Conservation (phyloP, 805 yeast species). For the Candida hispaniensis region DNA sequence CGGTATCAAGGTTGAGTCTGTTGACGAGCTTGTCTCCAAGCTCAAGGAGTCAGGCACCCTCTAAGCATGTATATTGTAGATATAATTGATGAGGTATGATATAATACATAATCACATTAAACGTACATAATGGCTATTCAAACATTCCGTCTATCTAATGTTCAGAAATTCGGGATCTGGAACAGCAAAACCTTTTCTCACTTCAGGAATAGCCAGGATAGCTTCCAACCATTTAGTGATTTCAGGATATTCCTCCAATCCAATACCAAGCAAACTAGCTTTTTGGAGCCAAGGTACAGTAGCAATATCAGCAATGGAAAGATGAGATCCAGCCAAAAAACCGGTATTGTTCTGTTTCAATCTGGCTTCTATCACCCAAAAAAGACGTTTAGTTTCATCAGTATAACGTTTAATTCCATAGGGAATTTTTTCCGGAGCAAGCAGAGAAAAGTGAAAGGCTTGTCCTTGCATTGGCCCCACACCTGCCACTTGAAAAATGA, state of each 20-base stretch:
- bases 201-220: conserved; percentile 85
- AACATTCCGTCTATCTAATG: no score
- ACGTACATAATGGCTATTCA: no score
- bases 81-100: conserved; percentile 21
- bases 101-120: no score
- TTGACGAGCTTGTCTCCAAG: conserved; percentile 71
- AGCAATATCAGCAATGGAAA: conserved; percentile 46
- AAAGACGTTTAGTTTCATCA: conserved; percentile 43
- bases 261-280: conserved; percentile 17
- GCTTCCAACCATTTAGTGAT: conserved; percentile 87
- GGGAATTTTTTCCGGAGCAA: conserved; percentile 41
- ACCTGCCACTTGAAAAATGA: conserved; percentile 48
- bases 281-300: conserved; percentile 38
- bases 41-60: conserved; percentile 68
- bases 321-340: conserved; percentile 48
- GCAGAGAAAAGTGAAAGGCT: conserved; percentile 37
- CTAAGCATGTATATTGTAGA: conserved; percentile 24
- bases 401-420: conserved; percentile 44
- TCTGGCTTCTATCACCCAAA: conserved; percentile 43
- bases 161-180: no score
- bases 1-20: conserved; percentile 69
- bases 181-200: conserved; percentile 28
- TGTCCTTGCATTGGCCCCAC: conserved; percentile 58
- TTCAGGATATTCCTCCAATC: conserved; percentile 36
- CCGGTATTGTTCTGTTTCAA: conserved; percentile 38